Evolutionary conservation across 495 filamentous ascomycete species (phyloP).

Genomic region (Lophium mytilinum): DNA sequence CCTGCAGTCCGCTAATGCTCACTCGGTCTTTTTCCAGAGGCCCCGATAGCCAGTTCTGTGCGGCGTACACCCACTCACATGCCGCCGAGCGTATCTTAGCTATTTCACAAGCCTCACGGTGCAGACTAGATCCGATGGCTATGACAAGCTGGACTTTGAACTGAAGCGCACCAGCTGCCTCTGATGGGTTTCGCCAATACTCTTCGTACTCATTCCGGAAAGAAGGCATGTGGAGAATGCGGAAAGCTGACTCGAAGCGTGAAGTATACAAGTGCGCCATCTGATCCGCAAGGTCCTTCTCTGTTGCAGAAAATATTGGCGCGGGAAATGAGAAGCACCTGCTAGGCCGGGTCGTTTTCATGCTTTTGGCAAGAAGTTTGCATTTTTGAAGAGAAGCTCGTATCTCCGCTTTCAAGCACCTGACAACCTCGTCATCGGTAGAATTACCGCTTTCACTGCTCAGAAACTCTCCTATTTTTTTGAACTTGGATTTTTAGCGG

Average conservation of each 20-base stretch:
- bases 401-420: too few species aligned
- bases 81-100: background rate
- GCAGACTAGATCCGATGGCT: conserved; percentile 10
- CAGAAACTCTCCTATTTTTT: background rate
- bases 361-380: conserved; percentile 6
- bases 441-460: too few species aligned
- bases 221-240: conserved; percentile 12
- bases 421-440: too few species aligned
- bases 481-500: background rate
- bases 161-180: background rate
- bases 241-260: conserved; percentile 5
- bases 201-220: conserved; percentile 10
- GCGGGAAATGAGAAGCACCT: background rate
- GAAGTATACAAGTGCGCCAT: conserved; percentile 9
- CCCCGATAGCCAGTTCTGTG: conserved; percentile 2
- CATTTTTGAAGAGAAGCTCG: too few species aligned
- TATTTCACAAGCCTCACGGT: background rate
- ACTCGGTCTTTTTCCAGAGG: conserved; percentile 8
- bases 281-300: conserved; percentile 5
- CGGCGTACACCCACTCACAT: conserved; percentile 8
- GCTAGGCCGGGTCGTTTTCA: background rate
- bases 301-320: background rate
- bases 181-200: conserved; percentile 2
- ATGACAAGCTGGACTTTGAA: conserved; percentile 10
- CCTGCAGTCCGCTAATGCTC: conserved; percentile 8